Percentiles rank a stretch among this genome's conserved stretches.
phyloP scores from a whole-genome alignment of 202 grass and related monocot species.

The Zizania palustris region DNA sequence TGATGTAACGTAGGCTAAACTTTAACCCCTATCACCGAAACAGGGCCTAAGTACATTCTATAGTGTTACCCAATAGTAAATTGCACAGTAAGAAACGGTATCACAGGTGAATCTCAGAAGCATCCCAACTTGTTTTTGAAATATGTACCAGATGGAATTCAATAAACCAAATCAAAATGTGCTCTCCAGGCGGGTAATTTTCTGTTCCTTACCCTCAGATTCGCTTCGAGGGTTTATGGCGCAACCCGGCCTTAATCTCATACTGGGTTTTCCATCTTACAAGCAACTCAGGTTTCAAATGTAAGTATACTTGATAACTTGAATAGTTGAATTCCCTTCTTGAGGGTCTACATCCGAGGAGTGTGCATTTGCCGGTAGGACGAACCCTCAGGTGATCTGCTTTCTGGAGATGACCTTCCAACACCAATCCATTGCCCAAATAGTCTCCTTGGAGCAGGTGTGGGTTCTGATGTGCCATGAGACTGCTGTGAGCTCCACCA shows the following conservation, averaged over 20 bases:
- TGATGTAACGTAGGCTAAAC: too few relatives aligned
- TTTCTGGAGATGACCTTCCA: constrained; percentile 49
- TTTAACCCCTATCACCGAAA: too few relatives aligned
- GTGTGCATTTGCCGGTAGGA: constrained; percentile 63
- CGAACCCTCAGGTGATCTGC: constrained; percentile 52
- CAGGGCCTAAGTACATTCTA: too few relatives aligned
- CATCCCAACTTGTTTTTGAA: constrained; percentile 48
- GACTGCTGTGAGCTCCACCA: constrained; percentile 79
- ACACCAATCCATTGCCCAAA: constrained; percentile 63
- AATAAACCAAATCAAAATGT: constrained; percentile 56
- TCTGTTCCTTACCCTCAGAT: constrained; percentile 40
- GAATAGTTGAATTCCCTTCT: neutral
- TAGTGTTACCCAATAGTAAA: neutral
- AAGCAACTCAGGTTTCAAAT: constrained; percentile 47
- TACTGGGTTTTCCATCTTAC: constrained; percentile 59
- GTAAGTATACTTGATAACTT: constrained; percentile 28
- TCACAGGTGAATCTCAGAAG: constrained; percentile 4
- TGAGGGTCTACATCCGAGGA: constrained; percentile 65
- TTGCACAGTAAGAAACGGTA: neutral
- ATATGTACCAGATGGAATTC: constrained; percentile 64
- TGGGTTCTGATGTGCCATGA: constrained; percentile 41
- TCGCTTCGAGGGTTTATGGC: constrained; percentile 32
- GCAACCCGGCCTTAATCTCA: constrained; percentile 43
- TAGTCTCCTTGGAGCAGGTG: constrained; percentile 49
- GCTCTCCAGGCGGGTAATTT: constrained; percentile 39